Conservation (phyloP, 352 stramenopile species). For the Globisporangium lucens region DNA sequence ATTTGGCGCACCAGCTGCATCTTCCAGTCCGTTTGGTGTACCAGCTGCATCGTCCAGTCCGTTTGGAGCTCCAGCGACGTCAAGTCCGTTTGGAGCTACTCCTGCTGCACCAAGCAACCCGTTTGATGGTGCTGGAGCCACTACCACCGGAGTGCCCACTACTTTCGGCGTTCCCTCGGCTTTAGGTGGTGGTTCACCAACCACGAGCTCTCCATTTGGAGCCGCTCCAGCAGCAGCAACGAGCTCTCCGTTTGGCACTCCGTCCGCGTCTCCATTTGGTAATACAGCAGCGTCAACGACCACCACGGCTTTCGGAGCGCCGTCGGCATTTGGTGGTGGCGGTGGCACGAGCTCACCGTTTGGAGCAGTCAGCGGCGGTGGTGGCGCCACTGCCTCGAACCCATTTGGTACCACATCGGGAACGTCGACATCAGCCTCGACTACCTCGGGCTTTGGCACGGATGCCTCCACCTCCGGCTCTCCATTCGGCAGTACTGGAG, state of each 20-base stretch:
- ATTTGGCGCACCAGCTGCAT: conserved; percentile 2
- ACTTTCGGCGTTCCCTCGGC: conserved; percentile 12
- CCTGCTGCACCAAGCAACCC: conserved; percentile 3
- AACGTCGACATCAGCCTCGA: not conserved
- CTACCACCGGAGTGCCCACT: not conserved
- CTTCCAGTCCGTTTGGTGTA: not conserved
- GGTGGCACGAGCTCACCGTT: conserved; percentile 5
- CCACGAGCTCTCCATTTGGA: conserved; percentile 5
- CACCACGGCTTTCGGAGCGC: not conserved
- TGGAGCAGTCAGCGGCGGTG: not conserved
- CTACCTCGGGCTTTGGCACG: not conserved
- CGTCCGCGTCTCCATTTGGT: conserved; percentile 22
- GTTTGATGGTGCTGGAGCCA: not conserved
- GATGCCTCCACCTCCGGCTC: not conserved
- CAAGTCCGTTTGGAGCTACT: no score
- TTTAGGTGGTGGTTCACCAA: not conserved
- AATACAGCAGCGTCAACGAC: not conserved
- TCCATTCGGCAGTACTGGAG: conserved; percentile 9
- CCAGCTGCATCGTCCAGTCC: conserved; percentile 1
- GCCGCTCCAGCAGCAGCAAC: not conserved
- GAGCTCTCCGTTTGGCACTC: conserved; percentile 8
- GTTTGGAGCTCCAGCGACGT: not conserved
- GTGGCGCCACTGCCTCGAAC: not conserved
- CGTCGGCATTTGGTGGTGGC: not conserved
- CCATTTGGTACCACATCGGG: not conserved